A percentile compares a stretch with the other conserved stretches of the same genome.
These are phyloP conservation scores for Aspergillus fischeri DNA, from an alignment of 2,329 filamentous ascomycete genomes.

Conservation along the genomic window DNA sequence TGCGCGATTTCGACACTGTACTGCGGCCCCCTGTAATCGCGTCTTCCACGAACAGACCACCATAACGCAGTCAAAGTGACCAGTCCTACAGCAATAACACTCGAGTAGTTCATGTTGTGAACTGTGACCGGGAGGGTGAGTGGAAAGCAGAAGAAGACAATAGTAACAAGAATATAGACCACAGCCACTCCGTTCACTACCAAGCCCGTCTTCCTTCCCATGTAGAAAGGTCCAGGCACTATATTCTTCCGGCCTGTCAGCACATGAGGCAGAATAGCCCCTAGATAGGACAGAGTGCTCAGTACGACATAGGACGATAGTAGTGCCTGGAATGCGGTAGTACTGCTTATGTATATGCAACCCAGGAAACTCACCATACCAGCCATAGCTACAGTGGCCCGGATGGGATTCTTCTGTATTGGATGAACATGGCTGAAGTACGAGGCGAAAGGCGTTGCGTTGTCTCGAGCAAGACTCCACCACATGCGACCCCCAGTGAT, in stretches of 20 bases:
- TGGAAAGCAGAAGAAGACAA: conserved; percentile 62
- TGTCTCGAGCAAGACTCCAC: conserved; percentile 58
- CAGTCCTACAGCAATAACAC: conserved; percentile 36
- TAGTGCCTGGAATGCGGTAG: conserved; percentile 64
- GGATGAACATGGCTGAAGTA: conserved; percentile 48
- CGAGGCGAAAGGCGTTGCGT: conserved; percentile 51
- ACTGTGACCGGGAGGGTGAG: conserved; percentile 44
- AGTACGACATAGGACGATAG: conserved; percentile 58
- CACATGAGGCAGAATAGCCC: conserved; percentile 58
- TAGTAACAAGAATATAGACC: conserved; percentile 57
- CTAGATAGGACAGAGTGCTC: conserved; percentile 55
- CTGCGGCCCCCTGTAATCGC: conserved; percentile 32
- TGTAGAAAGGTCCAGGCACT: conserved; percentile 55
- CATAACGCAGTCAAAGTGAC: conserved; percentile 29
- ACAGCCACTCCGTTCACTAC: conserved; percentile 50
- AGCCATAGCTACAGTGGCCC: conserved; percentile 52
- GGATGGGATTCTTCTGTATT: conserved; percentile 49
- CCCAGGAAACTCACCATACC: conserved; percentile 54
- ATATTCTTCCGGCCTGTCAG: conserved; percentile 45
- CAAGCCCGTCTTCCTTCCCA: conserved; percentile 49
- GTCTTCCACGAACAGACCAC: conserved; percentile 30
- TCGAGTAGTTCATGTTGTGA: conserved; percentile 52
- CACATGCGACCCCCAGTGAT: conserved; percentile 56
- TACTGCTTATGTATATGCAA: conserved; percentile 62
- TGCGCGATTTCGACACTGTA: conserved; percentile 52